A percentile compares a stretch with the other conserved stretches of the same genome.
Conservation (phyloP, 257 asterid genomes). For the Avicennia marina region DNA sequence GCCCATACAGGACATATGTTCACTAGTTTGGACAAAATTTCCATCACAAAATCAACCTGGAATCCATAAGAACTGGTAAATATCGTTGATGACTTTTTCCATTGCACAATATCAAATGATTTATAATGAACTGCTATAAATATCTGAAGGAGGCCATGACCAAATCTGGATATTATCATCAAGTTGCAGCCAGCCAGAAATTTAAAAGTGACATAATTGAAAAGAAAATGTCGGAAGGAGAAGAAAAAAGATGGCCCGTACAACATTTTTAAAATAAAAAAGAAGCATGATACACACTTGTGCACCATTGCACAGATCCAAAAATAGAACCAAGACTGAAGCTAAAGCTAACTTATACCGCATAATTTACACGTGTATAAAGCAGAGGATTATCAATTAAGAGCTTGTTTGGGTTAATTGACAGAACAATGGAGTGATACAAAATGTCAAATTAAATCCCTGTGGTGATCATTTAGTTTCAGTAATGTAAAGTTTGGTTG, state of each 20-base stretch:
- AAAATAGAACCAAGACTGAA: neutral
- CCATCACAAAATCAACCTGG: conserved; percentile 90
- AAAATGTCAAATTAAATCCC: neutral
- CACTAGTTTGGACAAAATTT: conserved; percentile 77
- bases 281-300: neutral
- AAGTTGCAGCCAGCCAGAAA: neutral
- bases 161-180: neutral
- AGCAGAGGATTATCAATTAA: neutral
- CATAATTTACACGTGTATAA: neutral
- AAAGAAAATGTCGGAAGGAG: neutral
- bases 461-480: neutral
- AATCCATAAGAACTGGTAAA: conserved; percentile 28
- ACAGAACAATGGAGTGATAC: neutral
- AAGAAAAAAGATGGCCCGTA: neutral
- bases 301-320: neutral
- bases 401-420: neutral
- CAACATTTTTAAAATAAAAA: neutral
- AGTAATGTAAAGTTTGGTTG: neutral
- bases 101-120: neutral
- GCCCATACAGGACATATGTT: conserved; percentile 29
- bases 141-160: neutral
- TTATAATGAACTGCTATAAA: neutral
- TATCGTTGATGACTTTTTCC: conserved; percentile 1
- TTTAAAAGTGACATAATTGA: neutral
- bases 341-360: neutral